phyloP scores from a whole-genome alignment of 495 filamentous ascomycete species.

The Entonaema liquescens region DNA sequence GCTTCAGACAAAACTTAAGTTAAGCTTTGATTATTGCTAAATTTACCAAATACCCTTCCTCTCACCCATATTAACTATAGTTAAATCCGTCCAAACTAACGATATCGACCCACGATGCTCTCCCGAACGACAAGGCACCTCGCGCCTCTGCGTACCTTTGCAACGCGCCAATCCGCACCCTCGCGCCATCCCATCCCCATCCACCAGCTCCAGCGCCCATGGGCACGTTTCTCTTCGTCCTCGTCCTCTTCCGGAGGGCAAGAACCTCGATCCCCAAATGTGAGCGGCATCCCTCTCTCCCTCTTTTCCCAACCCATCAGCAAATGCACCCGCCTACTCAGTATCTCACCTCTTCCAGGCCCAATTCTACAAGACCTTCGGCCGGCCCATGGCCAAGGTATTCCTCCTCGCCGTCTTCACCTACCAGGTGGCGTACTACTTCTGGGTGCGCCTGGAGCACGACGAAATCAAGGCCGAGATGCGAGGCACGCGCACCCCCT shows the following conservation, averaged over 20 bases:
- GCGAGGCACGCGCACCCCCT: slow-evolving; percentile 48
- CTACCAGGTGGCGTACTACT: slow-evolving; percentile 86
- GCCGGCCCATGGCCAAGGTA: slow-evolving; percentile 81
- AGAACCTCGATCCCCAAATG: slow-evolving; percentile 33
- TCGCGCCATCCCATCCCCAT: background rate
- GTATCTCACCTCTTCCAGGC: slow-evolving; percentile 56
- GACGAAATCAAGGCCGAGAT: slow-evolving; percentile 73
- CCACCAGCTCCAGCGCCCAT: slow-evolving; percentile 22
- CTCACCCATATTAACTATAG: background rate
- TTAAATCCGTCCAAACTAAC: background rate
- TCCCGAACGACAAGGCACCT: slow-evolving; percentile 24
- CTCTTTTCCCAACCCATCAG: background rate
- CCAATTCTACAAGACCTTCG: slow-evolving; percentile 80
- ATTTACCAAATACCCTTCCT: background rate
- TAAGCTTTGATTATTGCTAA: background rate
- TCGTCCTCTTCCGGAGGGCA: background rate
- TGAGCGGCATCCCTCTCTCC: slow-evolving; percentile 18
- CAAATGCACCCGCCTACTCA: no score
- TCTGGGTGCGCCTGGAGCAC: slow-evolving; percentile 87
- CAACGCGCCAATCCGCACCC: slow-evolving; percentile 1
- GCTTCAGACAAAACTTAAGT: background rate
- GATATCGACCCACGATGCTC: slow-evolving; percentile 20
- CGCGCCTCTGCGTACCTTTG: slow-evolving; percentile 19
- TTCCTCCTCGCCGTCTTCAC: slow-evolving; percentile 86
- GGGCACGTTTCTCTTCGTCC: slow-evolving; percentile 37